Conservation (phyloP, 140 eudicot genomes). For the Anethum foeniculum region DNA sequence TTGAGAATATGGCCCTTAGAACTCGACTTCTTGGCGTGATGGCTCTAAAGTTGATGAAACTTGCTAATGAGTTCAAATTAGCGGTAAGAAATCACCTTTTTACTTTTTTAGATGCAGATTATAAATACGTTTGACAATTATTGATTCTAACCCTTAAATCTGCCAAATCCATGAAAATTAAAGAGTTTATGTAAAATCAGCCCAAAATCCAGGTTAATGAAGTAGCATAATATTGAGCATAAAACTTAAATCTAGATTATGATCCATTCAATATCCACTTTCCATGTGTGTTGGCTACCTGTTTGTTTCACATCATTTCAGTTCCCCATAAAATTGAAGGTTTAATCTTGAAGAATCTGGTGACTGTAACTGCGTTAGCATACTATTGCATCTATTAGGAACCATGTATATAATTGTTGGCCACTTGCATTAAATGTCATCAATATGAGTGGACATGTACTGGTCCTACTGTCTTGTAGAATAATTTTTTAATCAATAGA, state of each 20-base stretch:
- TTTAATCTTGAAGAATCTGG: not conserved
- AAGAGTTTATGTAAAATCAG: not conserved
- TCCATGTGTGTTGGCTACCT: not conserved
- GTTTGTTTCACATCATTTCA: not conserved
- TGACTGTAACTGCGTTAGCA: not conserved
- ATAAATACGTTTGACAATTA: not conserved
- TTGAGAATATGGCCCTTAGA: constrained; percentile 89
- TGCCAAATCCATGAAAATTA: not conserved
- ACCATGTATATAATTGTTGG: not conserved
- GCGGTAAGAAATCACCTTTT: constrained; percentile 49
- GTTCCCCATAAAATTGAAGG: not conserved
- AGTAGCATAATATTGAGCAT: not conserved
- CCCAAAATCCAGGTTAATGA: not conserved
- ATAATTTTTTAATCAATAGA: not conserved
- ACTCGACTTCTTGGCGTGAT: constrained; percentile 76
- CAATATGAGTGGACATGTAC: not conserved
- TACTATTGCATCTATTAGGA: not conserved
- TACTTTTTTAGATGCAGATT: not conserved
- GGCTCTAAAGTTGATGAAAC: constrained; percentile 78
- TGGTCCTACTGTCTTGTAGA: not conserved
- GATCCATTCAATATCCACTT: not conserved
- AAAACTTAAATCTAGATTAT: not conserved
- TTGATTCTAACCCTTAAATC: not conserved
- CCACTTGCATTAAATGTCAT: not conserved
- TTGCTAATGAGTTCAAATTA: constrained; percentile 56